Percentiles rank a stretch among this genome's conserved stretches.
Conservation (phyloP, 441 rosid species). For the Pelargonium fulgidum region DNA sequence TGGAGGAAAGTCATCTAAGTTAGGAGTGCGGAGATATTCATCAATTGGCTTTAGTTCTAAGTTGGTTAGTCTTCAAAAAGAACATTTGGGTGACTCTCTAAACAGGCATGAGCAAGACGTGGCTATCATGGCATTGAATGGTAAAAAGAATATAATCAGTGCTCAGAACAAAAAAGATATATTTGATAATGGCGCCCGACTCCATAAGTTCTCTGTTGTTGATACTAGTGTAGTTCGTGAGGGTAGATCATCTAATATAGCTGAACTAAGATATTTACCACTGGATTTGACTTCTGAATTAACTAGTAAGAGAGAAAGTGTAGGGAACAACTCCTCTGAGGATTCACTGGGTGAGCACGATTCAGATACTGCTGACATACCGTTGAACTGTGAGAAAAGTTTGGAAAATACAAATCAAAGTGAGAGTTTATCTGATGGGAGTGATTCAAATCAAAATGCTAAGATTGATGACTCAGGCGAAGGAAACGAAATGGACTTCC, state of each 20-base stretch:
- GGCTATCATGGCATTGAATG: background rate
- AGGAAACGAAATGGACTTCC: slow-evolving; percentile 24
- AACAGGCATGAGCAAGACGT: background rate
- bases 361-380: slow-evolving; percentile 7
- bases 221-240: slow-evolving; percentile 52
- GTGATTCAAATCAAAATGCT: slow-evolving; percentile 20
- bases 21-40: background rate
- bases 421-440: slow-evolving; percentile 16
- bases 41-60: background rate
- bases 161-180: background rate
- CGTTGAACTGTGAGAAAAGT: slow-evolving; percentile 15
- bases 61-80: background rate
- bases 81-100: background rate
- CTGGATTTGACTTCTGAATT: slow-evolving; percentile 29
- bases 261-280: slow-evolving; percentile 40
- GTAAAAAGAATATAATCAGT: background rate
- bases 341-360: slow-evolving; percentile 16
- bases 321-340: slow-evolving; percentile 20
- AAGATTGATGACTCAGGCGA: slow-evolving; percentile 19
- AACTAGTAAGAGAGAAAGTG: slow-evolving; percentile 21
- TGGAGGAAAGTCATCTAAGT: slow-evolving; percentile 1
- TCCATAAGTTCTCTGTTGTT: slow-evolving; percentile 36
- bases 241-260: slow-evolving; percentile 38
- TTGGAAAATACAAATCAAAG: slow-evolving; percentile 8
- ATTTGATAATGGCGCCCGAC: background rate